phyloP scores from a whole-genome alignment of 1,284 basidiomycete species.

The Leccinum solheimii region DNA sequence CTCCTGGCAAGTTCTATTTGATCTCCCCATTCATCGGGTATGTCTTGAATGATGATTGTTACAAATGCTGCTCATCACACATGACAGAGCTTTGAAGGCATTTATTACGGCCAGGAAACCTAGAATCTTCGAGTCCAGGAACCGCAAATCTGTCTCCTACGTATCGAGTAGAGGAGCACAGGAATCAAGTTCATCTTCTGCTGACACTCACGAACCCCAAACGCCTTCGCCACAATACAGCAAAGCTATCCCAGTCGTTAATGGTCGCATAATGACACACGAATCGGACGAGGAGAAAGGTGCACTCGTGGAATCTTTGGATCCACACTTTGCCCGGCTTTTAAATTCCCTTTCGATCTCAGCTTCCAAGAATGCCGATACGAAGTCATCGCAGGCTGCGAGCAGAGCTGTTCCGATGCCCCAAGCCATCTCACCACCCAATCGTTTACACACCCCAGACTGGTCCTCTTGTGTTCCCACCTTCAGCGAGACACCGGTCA shows the following conservation, averaged over 20 bases:
- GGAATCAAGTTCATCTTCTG: constrained; percentile 66
- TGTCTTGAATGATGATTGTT: constrained; percentile 32
- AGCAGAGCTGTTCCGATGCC: constrained; percentile 10
- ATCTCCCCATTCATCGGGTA: constrained; percentile 94
- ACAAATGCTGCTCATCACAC: constrained; percentile 12
- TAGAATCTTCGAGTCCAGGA: constrained; percentile 33
- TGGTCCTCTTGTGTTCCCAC: constrained; percentile 37
- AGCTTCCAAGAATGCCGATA: constrained; percentile 39
- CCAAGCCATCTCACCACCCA: constrained; percentile 8
- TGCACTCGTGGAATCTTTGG: constrained; percentile 38
- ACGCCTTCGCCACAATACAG: constrained; percentile 63
- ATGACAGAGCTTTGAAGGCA: constrained; percentile 58
- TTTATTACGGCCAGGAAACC: constrained; percentile 62
- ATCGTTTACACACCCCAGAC: constrained; percentile 28
- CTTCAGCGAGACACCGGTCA: constrained; percentile 15
- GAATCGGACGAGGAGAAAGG: constrained; percentile 31
- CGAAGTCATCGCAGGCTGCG: constrained; percentile 5
- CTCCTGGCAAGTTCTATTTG: constrained; percentile 88
- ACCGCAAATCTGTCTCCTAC: constrained; percentile 33
- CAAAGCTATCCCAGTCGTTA: constrained; percentile 33
- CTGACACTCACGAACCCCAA: constrained; percentile 58
- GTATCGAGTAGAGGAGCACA: constrained; percentile 37
- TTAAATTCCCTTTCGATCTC: constrained; percentile 64
- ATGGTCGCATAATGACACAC: constrained; percentile 21
- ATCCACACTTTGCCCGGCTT: constrained; percentile 71